These are phyloP conservation scores for Echinosophora koreensis DNA, from an alignment of 306 rosid genomes.

Conservation along the genomic window DNA sequence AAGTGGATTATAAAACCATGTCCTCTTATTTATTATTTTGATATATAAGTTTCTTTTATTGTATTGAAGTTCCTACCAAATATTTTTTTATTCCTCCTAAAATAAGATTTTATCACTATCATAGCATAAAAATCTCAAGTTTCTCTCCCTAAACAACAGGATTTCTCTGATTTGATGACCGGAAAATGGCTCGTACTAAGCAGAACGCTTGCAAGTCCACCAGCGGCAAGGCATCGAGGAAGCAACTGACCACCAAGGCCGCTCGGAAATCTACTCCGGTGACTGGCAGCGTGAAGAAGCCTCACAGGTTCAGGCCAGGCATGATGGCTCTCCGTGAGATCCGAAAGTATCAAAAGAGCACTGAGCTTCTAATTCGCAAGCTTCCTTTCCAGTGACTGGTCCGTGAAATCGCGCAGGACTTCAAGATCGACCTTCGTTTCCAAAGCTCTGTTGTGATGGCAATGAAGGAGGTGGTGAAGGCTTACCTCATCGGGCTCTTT, in stretches of 20 bases:
- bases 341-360: slow-evolving; percentile 63
- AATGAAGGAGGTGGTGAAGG: slow-evolving; percentile 54
- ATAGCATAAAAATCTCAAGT: too few relatives aligned
- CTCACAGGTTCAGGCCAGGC: slow-evolving; percentile 56
- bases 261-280: slow-evolving; percentile 62
- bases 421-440: slow-evolving; percentile 60
- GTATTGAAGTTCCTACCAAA: too few relatives aligned
- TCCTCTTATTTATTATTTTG: too few relatives aligned
- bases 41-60: too few relatives aligned
- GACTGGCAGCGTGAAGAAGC: slow-evolving; percentile 62
- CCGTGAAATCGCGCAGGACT: slow-evolving; percentile 62
- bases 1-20: too few relatives aligned
- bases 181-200: slow-evolving; percentile 57
- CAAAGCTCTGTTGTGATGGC: slow-evolving; percentile 60
- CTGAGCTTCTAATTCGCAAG: slow-evolving; percentile 55
- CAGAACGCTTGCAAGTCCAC: slow-evolving; percentile 65
- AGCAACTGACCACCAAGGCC: slow-evolving; percentile 57
- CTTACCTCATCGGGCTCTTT: slow-evolving; percentile 54
- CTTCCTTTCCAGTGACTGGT: slow-evolving; percentile 59
- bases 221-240: slow-evolving; percentile 60
- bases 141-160: not conserved
- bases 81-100: too few relatives aligned
- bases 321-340: slow-evolving; percentile 63
- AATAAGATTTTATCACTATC: too few relatives aligned
- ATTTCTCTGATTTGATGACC: not conserved